Evolutionary conservation across 1,284 basidiomycete species (phyloP).

Genomic region (Ceratobasidium sp.): DNA sequence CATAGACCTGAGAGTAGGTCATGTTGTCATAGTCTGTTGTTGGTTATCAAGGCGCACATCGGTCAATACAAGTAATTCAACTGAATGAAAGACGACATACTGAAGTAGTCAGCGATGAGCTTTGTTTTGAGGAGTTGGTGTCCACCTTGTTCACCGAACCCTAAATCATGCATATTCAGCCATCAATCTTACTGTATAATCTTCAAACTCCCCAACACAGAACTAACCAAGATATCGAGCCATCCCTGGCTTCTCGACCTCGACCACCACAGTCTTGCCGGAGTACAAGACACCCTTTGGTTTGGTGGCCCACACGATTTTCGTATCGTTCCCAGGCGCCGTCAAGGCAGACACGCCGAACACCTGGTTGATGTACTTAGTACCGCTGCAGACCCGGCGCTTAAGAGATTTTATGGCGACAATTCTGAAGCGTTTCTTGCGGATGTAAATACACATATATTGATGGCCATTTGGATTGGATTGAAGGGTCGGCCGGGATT

Average conservation of each 20-base stretch:
- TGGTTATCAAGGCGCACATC: not conserved
- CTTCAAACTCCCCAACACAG: not conserved
- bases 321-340: conserved; percentile 1
- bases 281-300: conserved; percentile 12
- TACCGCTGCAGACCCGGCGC: not conserved
- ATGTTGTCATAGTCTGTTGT: conserved; percentile 44
- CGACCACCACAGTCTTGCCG: not conserved
- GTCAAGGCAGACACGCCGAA: not conserved
- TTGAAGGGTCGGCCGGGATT: conserved; percentile 15
- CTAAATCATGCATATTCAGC: conserved; percentile 9
- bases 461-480: not conserved
- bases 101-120: conserved; percentile 34
- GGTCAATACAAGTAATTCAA: not conserved
- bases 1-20: conserved; percentile 38
- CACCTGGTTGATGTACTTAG: not conserved
- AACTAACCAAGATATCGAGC: conserved; percentile 28
- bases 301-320: conserved; percentile 43
- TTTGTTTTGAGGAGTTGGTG: conserved; percentile 42
- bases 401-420: conserved; percentile 6
- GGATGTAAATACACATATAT: conserved; percentile 26
- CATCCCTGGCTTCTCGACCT: conserved; percentile 24
- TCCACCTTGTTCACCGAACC: conserved; percentile 46
- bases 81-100: not conserved
- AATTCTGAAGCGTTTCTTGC: conserved; percentile 21
- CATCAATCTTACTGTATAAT: not conserved